Evolutionary conservation across 2,329 filamentous ascomycete species (phyloP).

Genomic region (Metarhizium sp.): DNA sequence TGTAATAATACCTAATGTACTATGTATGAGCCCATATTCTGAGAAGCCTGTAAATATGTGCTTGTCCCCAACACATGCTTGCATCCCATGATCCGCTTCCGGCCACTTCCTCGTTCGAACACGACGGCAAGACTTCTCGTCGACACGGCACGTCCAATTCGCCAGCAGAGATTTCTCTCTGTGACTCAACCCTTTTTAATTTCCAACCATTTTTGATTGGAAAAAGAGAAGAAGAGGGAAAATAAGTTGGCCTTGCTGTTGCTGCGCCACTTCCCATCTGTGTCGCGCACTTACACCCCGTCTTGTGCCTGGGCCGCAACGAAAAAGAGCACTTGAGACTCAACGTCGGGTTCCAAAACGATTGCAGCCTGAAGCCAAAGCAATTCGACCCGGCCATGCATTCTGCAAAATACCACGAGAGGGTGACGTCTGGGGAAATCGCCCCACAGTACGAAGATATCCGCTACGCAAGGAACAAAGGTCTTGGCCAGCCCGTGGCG

Average conservation of each 20-base stretch:
- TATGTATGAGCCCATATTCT: not conserved
- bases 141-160: too few species aligned
- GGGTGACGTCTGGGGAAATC: slow-evolving; percentile 14
- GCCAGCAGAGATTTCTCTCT: too few species aligned
- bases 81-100: not conserved
- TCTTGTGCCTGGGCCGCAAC: too few species aligned
- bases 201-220: too few species aligned
- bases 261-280: too few species aligned
- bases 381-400: not conserved
- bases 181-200: too few species aligned
- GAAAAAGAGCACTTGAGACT: too few species aligned
- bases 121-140: not conserved
- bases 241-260: too few species aligned
- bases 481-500: slow-evolving; percentile 13
- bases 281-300: too few species aligned
- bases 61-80: not conserved
- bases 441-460: slow-evolving; percentile 20
- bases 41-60: not conserved
- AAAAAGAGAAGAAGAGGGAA: too few species aligned
- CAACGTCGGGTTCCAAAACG: too few species aligned
- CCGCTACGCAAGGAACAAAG: slow-evolving; percentile 11
- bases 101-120: not conserved
- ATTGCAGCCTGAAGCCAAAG: too few species aligned
- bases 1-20: not conserved
- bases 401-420: slow-evolving; percentile 4